Base-by-base conservation (phyloP, 345 rosid genomes). In the Acer campestre region DNA sequence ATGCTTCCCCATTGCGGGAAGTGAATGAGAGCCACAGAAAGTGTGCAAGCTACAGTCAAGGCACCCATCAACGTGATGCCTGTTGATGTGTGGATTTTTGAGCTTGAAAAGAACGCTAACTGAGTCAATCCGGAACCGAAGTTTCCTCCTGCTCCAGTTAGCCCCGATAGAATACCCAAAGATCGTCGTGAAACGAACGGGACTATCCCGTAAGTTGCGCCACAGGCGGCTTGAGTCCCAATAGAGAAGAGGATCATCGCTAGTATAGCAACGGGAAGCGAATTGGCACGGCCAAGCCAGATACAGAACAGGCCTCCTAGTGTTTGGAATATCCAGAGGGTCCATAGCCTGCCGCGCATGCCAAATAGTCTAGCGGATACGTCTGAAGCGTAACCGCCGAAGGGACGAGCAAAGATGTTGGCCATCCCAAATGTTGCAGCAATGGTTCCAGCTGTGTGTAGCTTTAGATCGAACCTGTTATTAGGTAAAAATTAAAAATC, bases 391-490 rank as follows among this genome's bases (percentile, higher is more conserved):
- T 66, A 90, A 7, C 97, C 97, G 3, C 97, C 98, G 0, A 92
- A 88, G 2, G 97, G 97, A n/a, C 96, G 93, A 10, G 98, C 90
- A 8, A 89, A 25, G 8, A 94, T 17, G 74, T 91, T 91, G 14
- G 96, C 96, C 97, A 92, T 92, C 11, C 97, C 98, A 61, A 94
- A 92, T 17, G 89, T 79, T 8, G 98, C 97, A 0, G 96, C 97
- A 31, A 94, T 91, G 1, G 84, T 73, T 58, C 98, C 97, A 0
- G 94, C 97, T 2, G 90, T 87, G 74, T 86, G 96, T 11, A 94
- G 94, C 58, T 92, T 84, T 13, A 94, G 91, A 71, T 92, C 56
- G 70, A 92, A 92, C 77, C 97, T 90, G 85, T 35, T 35, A 35
- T 79, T 53, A 4, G 23, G 6, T 35, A 17, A 17, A 71, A 1